Conservation (phyloP, 495 filamentous ascomycete species). For the Neurospora sp. region DNA sequence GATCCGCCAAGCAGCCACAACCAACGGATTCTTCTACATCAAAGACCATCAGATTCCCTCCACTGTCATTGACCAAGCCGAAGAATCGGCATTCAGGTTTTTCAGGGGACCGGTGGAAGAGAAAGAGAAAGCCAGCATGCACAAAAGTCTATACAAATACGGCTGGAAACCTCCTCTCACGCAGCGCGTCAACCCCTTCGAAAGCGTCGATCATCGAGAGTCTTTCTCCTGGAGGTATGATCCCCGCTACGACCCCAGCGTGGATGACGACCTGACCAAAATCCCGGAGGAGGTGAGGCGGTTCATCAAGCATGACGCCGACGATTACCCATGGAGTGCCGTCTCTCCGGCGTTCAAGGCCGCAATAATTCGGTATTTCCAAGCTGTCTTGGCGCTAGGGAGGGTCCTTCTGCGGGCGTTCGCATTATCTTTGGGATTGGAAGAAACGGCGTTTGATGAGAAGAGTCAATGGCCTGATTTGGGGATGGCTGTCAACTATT, state of each 20-base stretch:
- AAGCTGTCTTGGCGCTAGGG: slow-evolving; percentile 34
- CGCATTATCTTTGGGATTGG: slow-evolving; percentile 37
- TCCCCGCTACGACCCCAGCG: slow-evolving; percentile 33
- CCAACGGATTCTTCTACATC: slow-evolving; percentile 41
- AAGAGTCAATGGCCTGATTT: slow-evolving; percentile 37
- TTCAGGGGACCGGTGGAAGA: slow-evolving; percentile 32
- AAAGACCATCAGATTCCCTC: slow-evolving; percentile 41
- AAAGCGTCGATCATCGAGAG: slow-evolving; percentile 30
- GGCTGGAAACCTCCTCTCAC: slow-evolving; percentile 17
- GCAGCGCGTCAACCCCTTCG: slow-evolving; percentile 27
- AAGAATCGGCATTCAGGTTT: slow-evolving; percentile 26
- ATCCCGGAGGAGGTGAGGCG: slow-evolving; percentile 27
- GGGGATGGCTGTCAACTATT: slow-evolving; percentile 22
- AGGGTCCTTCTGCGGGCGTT: slow-evolving; percentile 38
- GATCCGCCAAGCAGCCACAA: slow-evolving; percentile 33
- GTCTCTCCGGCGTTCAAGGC: slow-evolving; percentile 34
- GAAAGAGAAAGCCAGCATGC: slow-evolving; percentile 27
- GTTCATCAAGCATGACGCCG: slow-evolving; percentile 32
- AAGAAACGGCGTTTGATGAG: slow-evolving; percentile 39
- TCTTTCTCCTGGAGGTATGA: slow-evolving; percentile 36
- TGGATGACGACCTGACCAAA: slow-evolving; percentile 18
- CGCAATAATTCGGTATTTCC: slow-evolving; percentile 34
- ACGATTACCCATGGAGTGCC: slow-evolving; percentile 40
- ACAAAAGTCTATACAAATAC: slow-evolving; percentile 18
- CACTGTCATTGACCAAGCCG: slow-evolving; percentile 22